phyloP scores from a whole-genome alignment of 2,329 filamentous ascomycete species.

The Alternaria ventricosa region DNA sequence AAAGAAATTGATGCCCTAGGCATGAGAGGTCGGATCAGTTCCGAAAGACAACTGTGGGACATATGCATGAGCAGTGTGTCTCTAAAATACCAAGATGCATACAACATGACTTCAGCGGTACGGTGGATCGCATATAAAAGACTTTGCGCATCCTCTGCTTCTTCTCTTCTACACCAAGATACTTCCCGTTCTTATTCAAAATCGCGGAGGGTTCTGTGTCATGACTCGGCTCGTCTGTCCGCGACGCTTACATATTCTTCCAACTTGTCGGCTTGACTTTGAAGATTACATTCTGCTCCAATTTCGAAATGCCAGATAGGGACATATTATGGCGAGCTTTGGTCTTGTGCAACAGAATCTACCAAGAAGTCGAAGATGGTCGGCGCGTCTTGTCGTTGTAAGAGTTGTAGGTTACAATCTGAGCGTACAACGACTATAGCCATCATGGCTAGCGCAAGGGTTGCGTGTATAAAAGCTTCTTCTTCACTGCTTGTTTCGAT shows the following conservation, averaged over 20 bases:
- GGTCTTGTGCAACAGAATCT: not conserved
- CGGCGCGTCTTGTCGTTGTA: too few species aligned
- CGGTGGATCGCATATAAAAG: not conserved
- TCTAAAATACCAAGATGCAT: not conserved
- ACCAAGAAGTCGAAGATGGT: accelerated
- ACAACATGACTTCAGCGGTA: not conserved
- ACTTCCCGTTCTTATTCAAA: not conserved
- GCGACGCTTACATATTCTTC: too few species aligned
- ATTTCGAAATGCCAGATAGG: too few species aligned
- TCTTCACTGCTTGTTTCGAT: too few species aligned
- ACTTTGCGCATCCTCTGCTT: not conserved
- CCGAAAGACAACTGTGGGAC: not conserved
- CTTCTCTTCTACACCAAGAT: not conserved
- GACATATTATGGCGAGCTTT: not conserved
- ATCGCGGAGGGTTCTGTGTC: accelerated
- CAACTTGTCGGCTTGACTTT: too few species aligned
- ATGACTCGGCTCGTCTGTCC: too few species aligned
- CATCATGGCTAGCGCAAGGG: not conserved
- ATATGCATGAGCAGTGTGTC: not conserved
- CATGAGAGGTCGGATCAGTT: not conserved
- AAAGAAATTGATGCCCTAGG: too few species aligned
- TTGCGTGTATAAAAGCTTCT: not conserved
- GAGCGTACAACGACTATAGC: too few species aligned
- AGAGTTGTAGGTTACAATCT: too few species aligned
- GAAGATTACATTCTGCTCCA: too few species aligned